Evolutionary conservation across 1,139 yeast species (phyloP).

Genomic region (Insectozyma bohioensis): DNA sequence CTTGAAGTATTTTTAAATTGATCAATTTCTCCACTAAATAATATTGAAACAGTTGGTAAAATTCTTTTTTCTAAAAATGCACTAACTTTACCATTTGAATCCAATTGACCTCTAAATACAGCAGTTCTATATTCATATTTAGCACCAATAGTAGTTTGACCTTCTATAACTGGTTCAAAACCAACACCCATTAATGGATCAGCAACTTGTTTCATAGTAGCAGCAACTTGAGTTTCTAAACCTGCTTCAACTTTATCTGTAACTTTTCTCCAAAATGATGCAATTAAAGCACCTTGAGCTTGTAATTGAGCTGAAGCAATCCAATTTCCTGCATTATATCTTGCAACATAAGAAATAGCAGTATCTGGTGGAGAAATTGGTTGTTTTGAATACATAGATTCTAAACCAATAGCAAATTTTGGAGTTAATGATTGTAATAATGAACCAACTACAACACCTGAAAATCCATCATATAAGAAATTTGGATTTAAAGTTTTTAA

Average conservation of each 20-base stretch:
- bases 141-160: slow-evolving; percentile 92
- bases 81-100: slow-evolving; percentile 86
- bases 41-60: slow-evolving; percentile 83
- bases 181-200: slow-evolving; percentile 83
- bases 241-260: slow-evolving; percentile 96
- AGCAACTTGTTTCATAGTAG: slow-evolving; percentile 74
- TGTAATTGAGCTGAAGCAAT: slow-evolving; percentile 92
- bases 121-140: slow-evolving; percentile 98
- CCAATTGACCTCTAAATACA: slow-evolving; percentile 92
- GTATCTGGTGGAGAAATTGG: slow-evolving; percentile 86
- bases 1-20: slow-evolving; percentile 82
- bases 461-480: slow-evolving; percentile 53
- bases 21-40: slow-evolving; percentile 90
- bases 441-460: slow-evolving; percentile 90
- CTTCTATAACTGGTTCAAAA: slow-evolving; percentile 81
- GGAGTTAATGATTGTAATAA: slow-evolving; percentile 87
- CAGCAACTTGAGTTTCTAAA: slow-evolving; percentile 84
- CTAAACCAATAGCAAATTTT: slow-evolving; percentile 84
- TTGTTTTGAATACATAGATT: slow-evolving; percentile 86
- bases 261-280: slow-evolving; percentile 93
- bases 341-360: slow-evolving; percentile 86
- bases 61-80: slow-evolving; percentile 92
- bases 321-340: slow-evolving; percentile 88
- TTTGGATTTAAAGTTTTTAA: slow-evolving; percentile 91
- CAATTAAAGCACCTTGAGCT: slow-evolving; percentile 87